phyloP scores from a whole-genome alignment of 179 eudicot genomes.

The Carnegiea gigantea region DNA sequence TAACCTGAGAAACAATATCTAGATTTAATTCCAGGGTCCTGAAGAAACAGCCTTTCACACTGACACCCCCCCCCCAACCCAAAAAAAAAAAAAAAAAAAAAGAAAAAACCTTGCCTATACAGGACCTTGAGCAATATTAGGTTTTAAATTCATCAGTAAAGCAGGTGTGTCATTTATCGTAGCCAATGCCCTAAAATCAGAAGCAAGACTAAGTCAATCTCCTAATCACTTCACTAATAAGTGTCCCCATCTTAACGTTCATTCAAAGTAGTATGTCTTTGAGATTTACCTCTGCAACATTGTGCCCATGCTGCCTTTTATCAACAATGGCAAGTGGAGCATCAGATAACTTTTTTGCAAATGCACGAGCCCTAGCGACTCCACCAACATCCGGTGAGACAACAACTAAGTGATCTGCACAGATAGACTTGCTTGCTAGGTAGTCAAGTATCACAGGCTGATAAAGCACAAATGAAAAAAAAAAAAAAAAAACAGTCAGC shows the following conservation, averaged over 20 bases:
- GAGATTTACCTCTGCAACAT: slow-evolving; percentile 76
- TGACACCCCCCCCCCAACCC: too few relatives aligned
- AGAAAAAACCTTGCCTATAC: too few relatives aligned
- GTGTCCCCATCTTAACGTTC: background rate
- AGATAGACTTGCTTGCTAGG: slow-evolving; percentile 84
- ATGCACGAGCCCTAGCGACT: slow-evolving; percentile 95
- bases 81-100: too few relatives aligned
- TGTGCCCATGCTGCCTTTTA: slow-evolving; percentile 94
- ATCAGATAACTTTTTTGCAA: slow-evolving; percentile 91
- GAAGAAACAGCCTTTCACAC: background rate
- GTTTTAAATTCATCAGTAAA: background rate
- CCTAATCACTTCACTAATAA: background rate
- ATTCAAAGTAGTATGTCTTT: background rate
- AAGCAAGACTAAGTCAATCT: background rate
- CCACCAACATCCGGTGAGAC: slow-evolving; percentile 99
- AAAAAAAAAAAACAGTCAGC: background rate
- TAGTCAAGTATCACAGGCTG: slow-evolving; percentile 96
- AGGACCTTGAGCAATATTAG: background rate
- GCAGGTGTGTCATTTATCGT: background rate
- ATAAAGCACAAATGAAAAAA: slow-evolving; percentile 19
- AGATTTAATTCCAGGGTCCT: background rate
- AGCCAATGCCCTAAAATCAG: background rate
- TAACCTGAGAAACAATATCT: background rate
- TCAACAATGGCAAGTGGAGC: slow-evolving; percentile 97
- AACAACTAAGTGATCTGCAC: slow-evolving; percentile 75